Conservation (phyloP, 495 filamentous ascomycete genomes). For the Margaritispora aquatica region DNA sequence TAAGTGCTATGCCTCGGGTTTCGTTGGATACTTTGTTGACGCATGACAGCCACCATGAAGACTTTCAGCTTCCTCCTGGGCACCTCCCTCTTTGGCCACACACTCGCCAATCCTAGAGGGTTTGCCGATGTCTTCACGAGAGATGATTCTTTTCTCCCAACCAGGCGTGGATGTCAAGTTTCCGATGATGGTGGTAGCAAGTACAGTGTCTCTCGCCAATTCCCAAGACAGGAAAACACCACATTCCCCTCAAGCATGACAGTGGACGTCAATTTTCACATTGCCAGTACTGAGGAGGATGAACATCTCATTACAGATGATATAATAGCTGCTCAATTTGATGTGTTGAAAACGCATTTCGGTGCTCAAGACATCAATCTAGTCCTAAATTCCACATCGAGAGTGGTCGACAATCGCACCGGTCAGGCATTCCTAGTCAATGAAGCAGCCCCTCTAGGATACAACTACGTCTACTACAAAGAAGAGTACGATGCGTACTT, state of each 20-base stretch:
- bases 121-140: neutral
- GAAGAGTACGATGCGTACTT: neutral
- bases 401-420: neutral
- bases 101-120: neutral
- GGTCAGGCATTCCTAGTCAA: neutral
- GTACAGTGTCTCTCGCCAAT: neutral
- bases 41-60: neutral
- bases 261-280: neutral
- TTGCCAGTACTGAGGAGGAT: neutral
- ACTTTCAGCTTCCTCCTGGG: neutral
- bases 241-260: neutral
- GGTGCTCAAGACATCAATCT: neutral
- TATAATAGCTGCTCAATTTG: neutral
- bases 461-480: neutral
- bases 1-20: neutral
- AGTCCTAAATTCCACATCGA: neutral
- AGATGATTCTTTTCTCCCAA: neutral
- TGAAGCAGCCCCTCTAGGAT: neutral
- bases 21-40: neutral
- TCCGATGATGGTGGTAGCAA: neutral
- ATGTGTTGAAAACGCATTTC: neutral
- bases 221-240: neutral
- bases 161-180: neutral
- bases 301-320: neutral
- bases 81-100: neutral